Evolutionary conservation across 345 rosid genomes (phyloP), one percentile per base, ranked within the genome.

Genomic region (Populus simonii): DNA sequence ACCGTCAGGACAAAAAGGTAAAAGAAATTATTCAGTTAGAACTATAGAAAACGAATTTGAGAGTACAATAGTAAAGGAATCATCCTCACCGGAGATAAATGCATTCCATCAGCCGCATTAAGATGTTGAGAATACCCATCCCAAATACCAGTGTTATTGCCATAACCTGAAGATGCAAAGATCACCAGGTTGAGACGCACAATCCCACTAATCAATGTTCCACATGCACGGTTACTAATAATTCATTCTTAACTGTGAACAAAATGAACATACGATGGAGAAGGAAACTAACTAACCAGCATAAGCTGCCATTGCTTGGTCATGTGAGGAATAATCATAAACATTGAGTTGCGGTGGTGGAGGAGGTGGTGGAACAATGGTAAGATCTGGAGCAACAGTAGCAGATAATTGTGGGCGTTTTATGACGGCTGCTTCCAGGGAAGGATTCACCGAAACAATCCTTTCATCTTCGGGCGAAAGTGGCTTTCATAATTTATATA

Each of bases 401-500:
- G 68, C 68, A 71, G 81, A 59, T 39, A 72, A 83, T 38, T 72
- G 82, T 66, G 87, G 85, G 72, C 78, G 86, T 36, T 78, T 84
- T 36, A 78, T 67, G 77, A 76, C 70, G 78, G 84, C 84, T 71
- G 89, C 86, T 80, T 85, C 90, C 68, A 87, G 41, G 74, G 89
- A 84, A 85, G 88, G 84, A 83, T 79, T 84, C 31, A 75, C 80
- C 74, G 93, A 87, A 84, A 89, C 86, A 79, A 81, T 78, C 90
- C 91, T 89, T 83, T 83, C 89, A 74, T 85, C 88, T 23, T 80
- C 77, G 51, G 84, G 85, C 74, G 88, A 84, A 82, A 85, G 67
- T 74, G 85, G 89, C 88, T 84, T 74, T 76, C 65, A 90, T 74
- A 80, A 63, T 77, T 75, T 70, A 83, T 43, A 83, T 43, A 8